phyloP scores from a whole-genome alignment of 352 stramenopile species.

The Aphanomyces stellatus region DNA sequence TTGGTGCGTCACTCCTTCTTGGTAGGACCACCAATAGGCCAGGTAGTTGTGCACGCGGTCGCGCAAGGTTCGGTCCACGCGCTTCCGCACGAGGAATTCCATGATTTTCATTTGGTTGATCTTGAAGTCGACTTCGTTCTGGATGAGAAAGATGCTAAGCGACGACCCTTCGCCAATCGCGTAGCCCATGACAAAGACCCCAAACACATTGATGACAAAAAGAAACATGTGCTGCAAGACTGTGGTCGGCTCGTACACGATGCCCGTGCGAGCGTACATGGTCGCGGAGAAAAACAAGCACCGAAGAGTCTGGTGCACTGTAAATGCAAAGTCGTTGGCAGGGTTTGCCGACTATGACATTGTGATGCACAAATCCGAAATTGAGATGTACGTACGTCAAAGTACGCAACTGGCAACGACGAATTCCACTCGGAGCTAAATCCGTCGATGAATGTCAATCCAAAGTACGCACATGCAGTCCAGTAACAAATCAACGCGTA shows the following conservation, averaged over 20 bases:
- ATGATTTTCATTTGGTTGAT: conserved; percentile 2
- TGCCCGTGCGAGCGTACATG: neutral
- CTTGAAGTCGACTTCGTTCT: conserved; percentile 7
- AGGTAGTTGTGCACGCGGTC: neutral
- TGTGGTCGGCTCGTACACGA: neutral
- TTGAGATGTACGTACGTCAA: neutral
- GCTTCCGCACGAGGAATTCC: neutral
- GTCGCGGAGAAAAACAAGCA: neutral
- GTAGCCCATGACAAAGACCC: conserved; percentile 3
- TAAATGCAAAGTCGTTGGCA: neutral
- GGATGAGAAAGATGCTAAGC: neutral
- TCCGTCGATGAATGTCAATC: conserved; percentile 20
- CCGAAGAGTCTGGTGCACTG: neutral
- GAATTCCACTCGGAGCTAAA: conserved; percentile 21
- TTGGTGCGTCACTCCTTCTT: neutral
- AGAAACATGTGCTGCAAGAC: neutral
- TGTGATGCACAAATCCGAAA: neutral
- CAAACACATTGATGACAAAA: neutral
- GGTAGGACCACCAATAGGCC: neutral
- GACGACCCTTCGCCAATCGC: conserved; percentile 1
- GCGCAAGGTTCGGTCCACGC: neutral
- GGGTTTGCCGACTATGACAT: neutral
- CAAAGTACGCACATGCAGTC: conserved; percentile 24
- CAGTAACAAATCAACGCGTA: neutral
- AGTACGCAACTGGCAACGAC: neutral